Percentiles rank a stretch among this genome's conserved stretches.
Evolutionary conservation across 495 filamentous ascomycete genomes (phyloP).

Genomic region (Neurospora hispaniola): DNA sequence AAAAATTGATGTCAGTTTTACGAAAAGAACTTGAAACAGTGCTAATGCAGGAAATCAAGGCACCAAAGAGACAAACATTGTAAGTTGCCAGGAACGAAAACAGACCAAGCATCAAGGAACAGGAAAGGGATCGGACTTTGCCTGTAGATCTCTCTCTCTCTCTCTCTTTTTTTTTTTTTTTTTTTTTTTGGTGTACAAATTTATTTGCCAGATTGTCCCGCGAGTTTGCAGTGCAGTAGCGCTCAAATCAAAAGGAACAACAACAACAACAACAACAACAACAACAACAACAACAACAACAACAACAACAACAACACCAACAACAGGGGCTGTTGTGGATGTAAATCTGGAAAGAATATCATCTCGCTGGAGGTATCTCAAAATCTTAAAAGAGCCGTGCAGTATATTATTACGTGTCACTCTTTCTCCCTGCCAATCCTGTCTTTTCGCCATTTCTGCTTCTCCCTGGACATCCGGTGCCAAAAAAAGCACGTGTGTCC

Average conservation of each 20-base stretch:
- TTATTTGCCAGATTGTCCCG: background rate
- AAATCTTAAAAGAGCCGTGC: background rate
- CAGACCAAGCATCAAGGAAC: background rate
- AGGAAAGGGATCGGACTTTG: background rate
- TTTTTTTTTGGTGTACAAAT: background rate
- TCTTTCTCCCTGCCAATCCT: background rate
- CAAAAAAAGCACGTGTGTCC: background rate
- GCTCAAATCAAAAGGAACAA: background rate
- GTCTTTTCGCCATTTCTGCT: background rate
- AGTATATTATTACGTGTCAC: background rate
- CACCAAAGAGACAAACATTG: background rate
- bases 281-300: background rate
- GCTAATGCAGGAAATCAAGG: background rate
- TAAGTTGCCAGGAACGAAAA: background rate
- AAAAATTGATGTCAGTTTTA: background rate
- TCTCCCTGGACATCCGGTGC: background rate
- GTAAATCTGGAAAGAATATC: background rate
- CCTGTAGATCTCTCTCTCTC: background rate
- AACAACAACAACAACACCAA: background rate
- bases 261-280: background rate
- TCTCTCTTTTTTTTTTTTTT: too few relatives aligned
- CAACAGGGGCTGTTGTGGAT: background rate
- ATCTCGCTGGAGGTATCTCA: background rate
- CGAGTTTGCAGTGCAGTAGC: background rate
- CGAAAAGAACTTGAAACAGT: background rate